These are phyloP conservation scores for Maudiozyma turicensis DNA, from an alignment of 805 yeast genomes.

Conservation along the genomic window DNA sequence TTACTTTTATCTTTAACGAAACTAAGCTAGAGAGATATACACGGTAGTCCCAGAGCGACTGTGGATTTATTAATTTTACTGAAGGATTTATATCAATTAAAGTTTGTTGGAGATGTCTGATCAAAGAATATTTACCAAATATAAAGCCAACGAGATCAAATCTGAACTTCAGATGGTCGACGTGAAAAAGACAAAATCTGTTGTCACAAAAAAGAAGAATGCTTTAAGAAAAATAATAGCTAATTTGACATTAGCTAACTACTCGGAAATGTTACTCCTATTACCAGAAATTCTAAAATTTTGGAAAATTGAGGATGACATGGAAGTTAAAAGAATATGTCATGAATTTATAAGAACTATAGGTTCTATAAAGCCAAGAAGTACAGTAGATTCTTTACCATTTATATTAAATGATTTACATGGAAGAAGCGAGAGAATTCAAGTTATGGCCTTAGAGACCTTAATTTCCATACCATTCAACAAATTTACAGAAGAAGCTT, in stretches of 20 bases:
- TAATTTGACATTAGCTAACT: conserved; percentile 71
- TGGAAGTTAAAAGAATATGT: conserved; percentile 63
- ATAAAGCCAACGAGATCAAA: conserved; percentile 28
- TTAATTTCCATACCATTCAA: conserved; percentile 48
- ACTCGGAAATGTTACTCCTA: conserved; percentile 55
- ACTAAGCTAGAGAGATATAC: too few relatives aligned
- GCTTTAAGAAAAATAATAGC: conserved; percentile 68
- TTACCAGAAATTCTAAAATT: conserved; percentile 53
- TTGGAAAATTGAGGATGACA: conserved; percentile 47
- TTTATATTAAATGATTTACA: conserved; percentile 44
- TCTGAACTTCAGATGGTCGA: conserved; percentile 28
- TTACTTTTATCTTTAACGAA: too few relatives aligned
- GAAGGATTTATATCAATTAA: background rate
- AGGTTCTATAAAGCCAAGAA: conserved; percentile 47
- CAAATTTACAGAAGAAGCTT: conserved; percentile 40
- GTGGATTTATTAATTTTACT: too few relatives aligned
- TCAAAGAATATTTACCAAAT: conserved; percentile 23
- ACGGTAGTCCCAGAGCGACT: too few relatives aligned
- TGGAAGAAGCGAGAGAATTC: conserved; percentile 38
- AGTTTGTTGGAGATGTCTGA: conserved; percentile 17
- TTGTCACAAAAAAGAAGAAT: conserved; percentile 32
- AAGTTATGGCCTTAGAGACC: conserved; percentile 57
- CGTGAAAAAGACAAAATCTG: conserved; percentile 33
- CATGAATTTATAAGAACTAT: conserved; percentile 56
- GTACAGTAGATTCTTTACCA: conserved; percentile 47